These are phyloP conservation scores for Leccinum solheimii DNA, from an alignment of 1,284 basidiomycete genomes.

Conservation along the genomic window DNA sequence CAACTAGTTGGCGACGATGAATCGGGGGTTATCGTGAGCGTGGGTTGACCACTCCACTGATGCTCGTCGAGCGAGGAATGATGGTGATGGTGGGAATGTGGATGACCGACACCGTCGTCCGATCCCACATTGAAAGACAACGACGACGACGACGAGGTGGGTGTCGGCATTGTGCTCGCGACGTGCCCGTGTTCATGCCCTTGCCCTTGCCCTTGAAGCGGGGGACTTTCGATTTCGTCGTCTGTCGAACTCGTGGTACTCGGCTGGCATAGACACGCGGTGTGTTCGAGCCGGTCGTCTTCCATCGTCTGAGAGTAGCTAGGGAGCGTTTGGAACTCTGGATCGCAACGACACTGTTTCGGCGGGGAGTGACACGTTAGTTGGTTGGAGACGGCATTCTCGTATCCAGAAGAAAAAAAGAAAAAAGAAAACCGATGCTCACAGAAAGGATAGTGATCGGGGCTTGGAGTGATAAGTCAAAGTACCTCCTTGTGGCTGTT, in stretches of 20 bases:
- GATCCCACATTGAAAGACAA: neutral
- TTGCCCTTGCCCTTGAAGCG: neutral
- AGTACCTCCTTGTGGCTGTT: constrained; percentile 66
- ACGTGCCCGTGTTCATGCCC: neutral
- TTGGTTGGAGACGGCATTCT: neutral
- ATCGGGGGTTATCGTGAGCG: neutral
- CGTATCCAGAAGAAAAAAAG: neutral
- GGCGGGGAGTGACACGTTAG: neutral
- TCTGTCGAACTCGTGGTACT: neutral
- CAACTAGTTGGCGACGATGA: neutral
- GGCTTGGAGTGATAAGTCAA: constrained; percentile 90
- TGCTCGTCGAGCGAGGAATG: neutral
- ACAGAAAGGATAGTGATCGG: constrained; percentile 83
- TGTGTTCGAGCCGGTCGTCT: constrained; percentile 30
- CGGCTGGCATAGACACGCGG: constrained; percentile 47
- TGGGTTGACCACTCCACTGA: neutral
- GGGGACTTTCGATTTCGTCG: neutral
- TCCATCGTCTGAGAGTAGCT: constrained; percentile 56
- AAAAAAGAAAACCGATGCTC: constrained; percentile 4
- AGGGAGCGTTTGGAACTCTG: constrained; percentile 76
- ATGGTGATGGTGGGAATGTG: neutral
- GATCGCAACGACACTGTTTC: constrained; percentile 74
- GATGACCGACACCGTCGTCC: neutral
- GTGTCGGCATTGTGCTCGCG: neutral
- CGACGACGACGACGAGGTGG: neutral